Base-by-base conservation (phyloP, 2,329 filamentous ascomycete species). In the Epicoccum sorghinum region DNA sequence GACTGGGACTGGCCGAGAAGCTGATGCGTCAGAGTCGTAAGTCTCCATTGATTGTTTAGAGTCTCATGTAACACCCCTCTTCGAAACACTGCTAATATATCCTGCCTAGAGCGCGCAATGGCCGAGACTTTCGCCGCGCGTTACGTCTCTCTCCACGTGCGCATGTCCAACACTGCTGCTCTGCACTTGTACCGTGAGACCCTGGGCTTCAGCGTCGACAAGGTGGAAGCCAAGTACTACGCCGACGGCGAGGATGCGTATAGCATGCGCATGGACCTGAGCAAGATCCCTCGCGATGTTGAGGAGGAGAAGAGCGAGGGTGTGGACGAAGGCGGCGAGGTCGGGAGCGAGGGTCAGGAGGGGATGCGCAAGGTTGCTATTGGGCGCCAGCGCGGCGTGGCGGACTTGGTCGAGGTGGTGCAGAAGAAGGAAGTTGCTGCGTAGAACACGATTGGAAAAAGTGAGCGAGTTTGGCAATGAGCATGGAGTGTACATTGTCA, bases 201-300 rank as follows among this genome's bases (percentile, higher is more conserved):
- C n/a, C 59, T 68, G 23, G 65, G 65, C 13, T 68, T 68, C 57
- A 58, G 52, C 29, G 64, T 68, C 33, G 65, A 68, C 13, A 68
- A 66, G 80, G 86, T 89, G 9, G 91, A 96, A 78, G 74, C 84
- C 43, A 95, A 93, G 78, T 96, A 96, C 83, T 99, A 99, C 74
- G 95, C 95, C 53, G 95, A 99, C 75, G 93, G 93, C 56, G 95
- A 99, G 79, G 91, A 99, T 79, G 95, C 95, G 33, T 96, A 87
- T 73, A 90, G 87, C 71, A 99, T 99, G 95, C 88, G 87, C 59
- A 89, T 96, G 74, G 89, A 98, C 69, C 83, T 99, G 38, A 76
- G 78, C 2, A 77, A 79, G 45, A 72, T 88, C 39, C 80, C 82
- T 62, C 82, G 89, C 10, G 62, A 73, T 12, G 18, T 27, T 12